A percentile compares a stretch with the other conserved stretches of the same genome.
These are phyloP conservation scores for Gillenia trifoliata DNA, from an alignment of 306 rosid species.

Conservation along the genomic window DNA sequence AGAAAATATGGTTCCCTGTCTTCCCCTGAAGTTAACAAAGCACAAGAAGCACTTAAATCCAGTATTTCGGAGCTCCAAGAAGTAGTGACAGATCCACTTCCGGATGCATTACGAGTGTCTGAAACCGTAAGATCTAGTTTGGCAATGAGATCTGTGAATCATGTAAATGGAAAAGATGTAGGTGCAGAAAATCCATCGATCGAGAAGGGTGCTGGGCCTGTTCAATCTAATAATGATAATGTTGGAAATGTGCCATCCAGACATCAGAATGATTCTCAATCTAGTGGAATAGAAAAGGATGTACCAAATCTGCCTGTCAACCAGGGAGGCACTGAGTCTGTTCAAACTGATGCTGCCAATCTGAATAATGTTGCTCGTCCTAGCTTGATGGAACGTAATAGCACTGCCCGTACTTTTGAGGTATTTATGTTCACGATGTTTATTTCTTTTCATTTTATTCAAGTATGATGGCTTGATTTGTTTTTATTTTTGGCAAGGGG, in stretches of 20 bases:
- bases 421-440: slow-evolving; percentile 30
- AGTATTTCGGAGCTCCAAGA: slow-evolving; percentile 55
- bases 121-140: slow-evolving; percentile 39
- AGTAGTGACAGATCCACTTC: slow-evolving; percentile 74
- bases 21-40: slow-evolving; percentile 39
- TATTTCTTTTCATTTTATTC: neutral
- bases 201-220: slow-evolving; percentile 23
- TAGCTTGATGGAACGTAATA: slow-evolving; percentile 52
- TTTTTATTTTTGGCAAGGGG: neutral
- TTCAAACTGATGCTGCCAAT: slow-evolving; percentile 26
- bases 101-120: slow-evolving; percentile 46
- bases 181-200: slow-evolving; percentile 25
- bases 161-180: slow-evolving; percentile 9
- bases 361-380: slow-evolving; percentile 24
- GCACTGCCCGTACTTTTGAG: slow-evolving; percentile 48
- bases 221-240: slow-evolving; percentile 29
- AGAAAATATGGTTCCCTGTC: slow-evolving; percentile 19
- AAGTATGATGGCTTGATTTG: neutral
- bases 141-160: slow-evolving; percentile 25
- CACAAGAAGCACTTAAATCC: slow-evolving; percentile 56
- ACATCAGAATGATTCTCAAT: slow-evolving; percentile 19
- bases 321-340: slow-evolving; percentile 23
- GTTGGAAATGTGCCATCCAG: slow-evolving; percentile 26
- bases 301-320: slow-evolving; percentile 24
- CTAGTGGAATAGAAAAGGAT: slow-evolving; percentile 19